Evolutionary conservation across 1,284 basidiomycete species (phyloP).

Genomic region (Ustilago trichophora): DNA sequence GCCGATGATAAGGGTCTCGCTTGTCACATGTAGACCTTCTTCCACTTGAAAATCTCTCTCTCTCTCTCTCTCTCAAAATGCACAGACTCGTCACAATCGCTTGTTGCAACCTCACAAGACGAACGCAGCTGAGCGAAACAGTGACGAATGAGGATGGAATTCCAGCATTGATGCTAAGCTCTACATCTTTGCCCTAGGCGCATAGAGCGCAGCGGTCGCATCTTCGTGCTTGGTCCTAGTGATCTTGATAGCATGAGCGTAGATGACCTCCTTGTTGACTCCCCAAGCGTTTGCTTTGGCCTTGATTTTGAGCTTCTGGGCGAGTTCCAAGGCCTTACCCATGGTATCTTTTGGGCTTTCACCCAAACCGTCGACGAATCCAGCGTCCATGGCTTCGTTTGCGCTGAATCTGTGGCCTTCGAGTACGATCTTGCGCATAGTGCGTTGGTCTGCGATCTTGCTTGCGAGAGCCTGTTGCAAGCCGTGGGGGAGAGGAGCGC

Average conservation of each 20-base stretch:
- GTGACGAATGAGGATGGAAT: no score
- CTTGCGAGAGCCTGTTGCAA: slow-evolving; percentile 73
- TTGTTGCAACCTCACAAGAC: neutral
- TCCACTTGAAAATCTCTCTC: no score
- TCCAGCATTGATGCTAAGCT: no score
- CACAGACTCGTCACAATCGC: neutral
- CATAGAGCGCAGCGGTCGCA: slow-evolving; percentile 12
- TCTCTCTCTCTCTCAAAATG: no score
- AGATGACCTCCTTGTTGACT: slow-evolving; percentile 68
- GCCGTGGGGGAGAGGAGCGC: slow-evolving; percentile 54
- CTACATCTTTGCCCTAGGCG: slow-evolving; percentile 33
- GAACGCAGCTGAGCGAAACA: neutral
- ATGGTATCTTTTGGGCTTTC: slow-evolving; percentile 74
- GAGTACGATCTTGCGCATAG: slow-evolving; percentile 79
- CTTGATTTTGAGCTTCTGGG: slow-evolving; percentile 66
- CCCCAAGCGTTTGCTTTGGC: slow-evolving; percentile 70
- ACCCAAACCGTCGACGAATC: slow-evolving; percentile 76
- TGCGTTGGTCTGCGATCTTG: slow-evolving; percentile 74
- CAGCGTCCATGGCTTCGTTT: slow-evolving; percentile 74
- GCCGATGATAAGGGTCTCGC: slow-evolving; percentile 21
- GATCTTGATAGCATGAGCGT: slow-evolving; percentile 28
- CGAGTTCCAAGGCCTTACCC: slow-evolving; percentile 68
- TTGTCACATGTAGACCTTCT: slow-evolving; percentile 22
- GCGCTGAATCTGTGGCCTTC: slow-evolving; percentile 86
- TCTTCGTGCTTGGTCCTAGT: slow-evolving; percentile 35